Evolutionary conservation across 106 monocot species (phyloP).

Genomic region (Gastrodia elata): DNA sequence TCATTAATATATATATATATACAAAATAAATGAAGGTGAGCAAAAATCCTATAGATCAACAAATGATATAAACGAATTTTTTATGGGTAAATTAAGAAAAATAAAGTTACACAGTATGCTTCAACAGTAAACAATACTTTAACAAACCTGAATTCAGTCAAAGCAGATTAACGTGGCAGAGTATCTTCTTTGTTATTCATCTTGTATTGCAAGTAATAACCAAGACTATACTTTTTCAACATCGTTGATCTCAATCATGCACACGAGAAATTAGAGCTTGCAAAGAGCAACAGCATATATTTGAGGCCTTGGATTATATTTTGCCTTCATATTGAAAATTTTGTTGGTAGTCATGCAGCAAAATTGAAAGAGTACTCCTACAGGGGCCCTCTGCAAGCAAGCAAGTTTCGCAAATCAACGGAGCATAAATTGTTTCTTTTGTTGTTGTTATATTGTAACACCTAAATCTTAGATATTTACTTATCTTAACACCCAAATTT

Average conservation of each 20-base stretch:
- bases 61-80: no score
- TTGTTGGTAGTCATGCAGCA: slow-evolving; percentile 53
- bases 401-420: not conserved
- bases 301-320: slow-evolving; percentile 25
- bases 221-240: not conserved
- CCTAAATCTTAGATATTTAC: no score
- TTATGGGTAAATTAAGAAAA: not conserved
- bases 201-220: not conserved
- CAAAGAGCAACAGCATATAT: not conserved
- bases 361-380: slow-evolving; percentile 54
- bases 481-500: no score
- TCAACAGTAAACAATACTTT: not conserved
- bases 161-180: not conserved
- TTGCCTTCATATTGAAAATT: slow-evolving; percentile 81
- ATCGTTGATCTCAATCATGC: not conserved
- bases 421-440: no score
- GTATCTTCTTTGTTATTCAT: not conserved
- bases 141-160: not conserved
- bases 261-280: not conserved
- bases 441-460: no score
- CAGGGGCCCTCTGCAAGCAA: slow-evolving; percentile 57
- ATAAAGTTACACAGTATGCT: not conserved
- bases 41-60: no score
- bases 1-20: no score
- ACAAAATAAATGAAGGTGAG: no score